Evolutionary conservation across 208 protist species (phyloP).

Genomic region (Leishmania mexicana): DNA sequence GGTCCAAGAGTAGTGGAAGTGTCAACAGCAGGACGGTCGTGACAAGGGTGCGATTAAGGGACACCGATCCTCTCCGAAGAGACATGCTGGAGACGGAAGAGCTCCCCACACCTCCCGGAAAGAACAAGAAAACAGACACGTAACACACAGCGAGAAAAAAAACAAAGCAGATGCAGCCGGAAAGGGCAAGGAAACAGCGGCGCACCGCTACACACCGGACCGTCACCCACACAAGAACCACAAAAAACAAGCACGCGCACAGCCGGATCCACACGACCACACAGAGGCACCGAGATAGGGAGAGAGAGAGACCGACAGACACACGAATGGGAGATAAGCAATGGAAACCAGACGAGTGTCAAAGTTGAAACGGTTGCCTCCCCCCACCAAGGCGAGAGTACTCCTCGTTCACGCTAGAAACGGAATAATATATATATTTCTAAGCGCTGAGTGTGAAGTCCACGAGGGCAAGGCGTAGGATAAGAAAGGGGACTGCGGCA

Average conservation of each 20-base stretch:
- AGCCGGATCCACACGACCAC: background rate
- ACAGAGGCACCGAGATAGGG: background rate
- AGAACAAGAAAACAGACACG: background rate
- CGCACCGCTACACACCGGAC: background rate
- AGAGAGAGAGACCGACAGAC: background rate
- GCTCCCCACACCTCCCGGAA: background rate
- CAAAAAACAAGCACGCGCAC: background rate
- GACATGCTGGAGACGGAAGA: background rate
- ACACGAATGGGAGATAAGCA: background rate
- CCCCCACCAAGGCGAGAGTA: background rate
- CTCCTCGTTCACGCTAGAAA: background rate
- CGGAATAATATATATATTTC: background rate
- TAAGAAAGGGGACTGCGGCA: background rate
- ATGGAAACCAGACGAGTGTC: background rate
- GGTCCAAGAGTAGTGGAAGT: conserved; percentile 17
- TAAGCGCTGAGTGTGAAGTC: background rate
- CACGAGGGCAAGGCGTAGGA: background rate
- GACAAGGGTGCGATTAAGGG: conserved; percentile 11
- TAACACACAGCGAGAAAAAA: background rate
- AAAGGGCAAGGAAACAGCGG: background rate
- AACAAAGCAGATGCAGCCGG: background rate
- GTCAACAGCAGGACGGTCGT: conserved; percentile 19
- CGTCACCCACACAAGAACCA: background rate
- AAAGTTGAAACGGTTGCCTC: no score
- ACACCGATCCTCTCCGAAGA: background rate